These are phyloP conservation scores for Bondarzewia mesenterica DNA, from an alignment of 1,284 basidiomycete species.

Conservation along the genomic window DNA sequence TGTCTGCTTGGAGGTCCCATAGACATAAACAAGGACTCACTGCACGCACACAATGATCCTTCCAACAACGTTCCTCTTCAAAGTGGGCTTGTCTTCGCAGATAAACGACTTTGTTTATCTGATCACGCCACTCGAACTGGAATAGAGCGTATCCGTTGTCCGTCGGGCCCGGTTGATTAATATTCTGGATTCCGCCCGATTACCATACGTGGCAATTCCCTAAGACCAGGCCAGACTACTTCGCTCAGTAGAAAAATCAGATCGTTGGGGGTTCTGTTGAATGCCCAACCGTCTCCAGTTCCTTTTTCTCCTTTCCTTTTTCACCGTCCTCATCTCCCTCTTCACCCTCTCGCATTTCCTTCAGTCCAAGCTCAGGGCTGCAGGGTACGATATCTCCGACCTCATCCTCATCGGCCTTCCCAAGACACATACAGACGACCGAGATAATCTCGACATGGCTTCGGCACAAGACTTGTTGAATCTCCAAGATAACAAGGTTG, in stretches of 20 bases:
- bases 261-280: neutral
- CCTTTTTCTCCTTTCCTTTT: conserved; percentile 44
- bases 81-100: too few relatives aligned
- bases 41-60: too few relatives aligned
- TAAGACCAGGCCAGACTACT: neutral
- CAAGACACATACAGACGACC: conserved; percentile 17
- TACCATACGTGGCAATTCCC: neutral
- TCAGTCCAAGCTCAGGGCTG: conserved; percentile 34
- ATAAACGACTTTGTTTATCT: too few relatives aligned
- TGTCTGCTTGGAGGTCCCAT: too few relatives aligned
- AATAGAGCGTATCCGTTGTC: neutral
- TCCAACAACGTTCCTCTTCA: too few relatives aligned
- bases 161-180: neutral
- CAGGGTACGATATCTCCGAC: conserved; percentile 48
- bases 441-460: conserved; percentile 10
- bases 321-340: conserved; percentile 38
- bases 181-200: neutral
- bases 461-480: conserved; percentile 5
- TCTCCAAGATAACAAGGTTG: conserved; percentile 13
- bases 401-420: conserved; percentile 60
- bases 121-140: neutral
- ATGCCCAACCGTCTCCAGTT: conserved; percentile 41
- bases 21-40: too few relatives aligned
- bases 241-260: neutral
- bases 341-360: conserved; percentile 33